Evolutionary conservation across 139 green algal species (phyloP), one percentile per base, ranked within the genome.

Genomic region (Micractinium conductrix): DNA sequence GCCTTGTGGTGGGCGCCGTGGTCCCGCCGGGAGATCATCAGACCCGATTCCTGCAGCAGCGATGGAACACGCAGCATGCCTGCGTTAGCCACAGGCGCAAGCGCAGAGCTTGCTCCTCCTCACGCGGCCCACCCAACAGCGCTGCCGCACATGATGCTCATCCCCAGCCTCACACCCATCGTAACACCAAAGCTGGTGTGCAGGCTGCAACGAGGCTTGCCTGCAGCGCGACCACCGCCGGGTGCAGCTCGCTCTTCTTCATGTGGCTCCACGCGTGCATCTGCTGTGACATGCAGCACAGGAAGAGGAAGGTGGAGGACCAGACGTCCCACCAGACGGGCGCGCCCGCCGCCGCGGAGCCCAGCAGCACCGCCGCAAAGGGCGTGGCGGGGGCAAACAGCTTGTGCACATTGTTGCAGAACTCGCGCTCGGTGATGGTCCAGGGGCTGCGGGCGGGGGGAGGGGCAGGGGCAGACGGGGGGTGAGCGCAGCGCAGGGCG

Each of bases 371-470:
- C 0, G 85, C 85, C 0, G 84, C 75, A 33, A 93, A 89, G 58
- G 42, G 28, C 38, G 58, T 43, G 76, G 76, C 76, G 9, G 76
- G 76, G 55, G 33, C 19, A 40, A 82, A 82, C 4, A 82, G 76
- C 76, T 81, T 72, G 65, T 72, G 65, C 65, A 99, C 73, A 86
- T 98, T 98, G 93, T 99, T 99, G 86, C 89, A 94, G 83, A 99
- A 98, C 90, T 98, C 89, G 60, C 97, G 90, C 92, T 98, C 87
- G 17, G 96, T 99, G 88, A 99, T 99, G 55, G 97, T 99, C 97
- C 97, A 99, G 22, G 87, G 87, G n/a, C n/a, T n/a, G n/a, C n/a
- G n/a, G 60, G 22, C 48, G 48, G 12, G 48, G 16, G 48, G 22
- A 22, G 21, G 60, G 60, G 12, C 60, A 71, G 63, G 17, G 28